These are phyloP conservation scores for Fusarium longipes DNA, from an alignment of 2,329 filamentous ascomycete genomes.

Conservation along the genomic window DNA sequence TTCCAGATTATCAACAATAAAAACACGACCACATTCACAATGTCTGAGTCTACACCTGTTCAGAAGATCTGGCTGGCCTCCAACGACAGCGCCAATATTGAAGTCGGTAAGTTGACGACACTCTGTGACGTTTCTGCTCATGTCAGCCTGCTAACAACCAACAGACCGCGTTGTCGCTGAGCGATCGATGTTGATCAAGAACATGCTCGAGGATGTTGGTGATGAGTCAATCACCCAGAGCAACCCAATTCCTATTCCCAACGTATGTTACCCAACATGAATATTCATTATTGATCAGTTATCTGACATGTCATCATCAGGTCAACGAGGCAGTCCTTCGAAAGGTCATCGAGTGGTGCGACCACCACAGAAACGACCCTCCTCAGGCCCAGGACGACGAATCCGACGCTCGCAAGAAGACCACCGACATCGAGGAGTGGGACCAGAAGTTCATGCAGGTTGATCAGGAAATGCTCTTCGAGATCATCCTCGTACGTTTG, in stretches of 20 bases:
- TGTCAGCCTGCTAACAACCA: constrained; percentile 29
- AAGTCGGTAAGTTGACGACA: constrained; percentile 57
- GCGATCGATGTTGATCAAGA: constrained; percentile 95
- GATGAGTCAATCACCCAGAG: constrained; percentile 63
- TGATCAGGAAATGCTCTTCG: constrained; percentile 99
- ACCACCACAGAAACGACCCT: constrained; percentile 92
- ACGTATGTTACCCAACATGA: constrained; percentile 62
- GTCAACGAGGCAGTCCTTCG: constrained; percentile 93
- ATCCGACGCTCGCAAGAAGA: constrained; percentile 95
- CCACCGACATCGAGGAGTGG: constrained; percentile 99
- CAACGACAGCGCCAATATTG: constrained; percentile 62
- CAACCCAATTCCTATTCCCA: constrained; percentile 88
- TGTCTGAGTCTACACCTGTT: constrained; percentile 51
- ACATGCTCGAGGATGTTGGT: constrained; percentile 95
- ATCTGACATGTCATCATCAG: constrained; percentile 53
- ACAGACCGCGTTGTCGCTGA: constrained; percentile 85
- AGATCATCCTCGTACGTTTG: constrained; percentile 89
- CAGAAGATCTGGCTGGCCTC: constrained; percentile 62
- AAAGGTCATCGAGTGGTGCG: constrained; percentile 99
- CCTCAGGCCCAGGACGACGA: constrained; percentile 86
- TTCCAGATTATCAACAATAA: not conserved
- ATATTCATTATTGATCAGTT: constrained; percentile 12
- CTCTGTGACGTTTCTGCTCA: constrained; percentile 17
- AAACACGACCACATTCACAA: constrained; percentile 42
- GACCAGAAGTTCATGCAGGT: constrained; percentile 99